Evolutionary conservation across 345 rosid species (phyloP).

Genomic region (Balakata baccata): DNA sequence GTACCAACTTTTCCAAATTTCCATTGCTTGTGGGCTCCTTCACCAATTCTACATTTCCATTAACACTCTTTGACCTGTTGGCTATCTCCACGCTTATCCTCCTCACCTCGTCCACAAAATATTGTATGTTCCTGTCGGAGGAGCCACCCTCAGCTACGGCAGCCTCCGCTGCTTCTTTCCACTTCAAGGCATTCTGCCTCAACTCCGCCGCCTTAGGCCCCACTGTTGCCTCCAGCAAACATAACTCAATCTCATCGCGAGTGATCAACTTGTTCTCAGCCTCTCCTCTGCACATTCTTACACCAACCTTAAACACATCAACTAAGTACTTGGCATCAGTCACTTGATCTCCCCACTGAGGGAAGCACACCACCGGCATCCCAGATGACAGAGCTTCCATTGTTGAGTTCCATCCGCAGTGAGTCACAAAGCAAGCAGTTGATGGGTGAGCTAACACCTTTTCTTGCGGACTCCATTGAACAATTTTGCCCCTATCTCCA

Average conservation of each 20-base stretch:
- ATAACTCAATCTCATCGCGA: conserved; percentile 63
- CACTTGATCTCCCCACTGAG: conserved; percentile 88
- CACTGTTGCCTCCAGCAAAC: conserved; percentile 48
- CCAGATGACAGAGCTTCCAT: conserved; percentile 72
- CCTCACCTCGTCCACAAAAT: conserved; percentile 56
- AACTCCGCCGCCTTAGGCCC: conserved; percentile 59
- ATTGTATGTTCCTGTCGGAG: conserved; percentile 50
- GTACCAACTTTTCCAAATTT: background rate
- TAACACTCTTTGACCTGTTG: background rate
- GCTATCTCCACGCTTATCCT: conserved; percentile 21
- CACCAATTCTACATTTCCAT: background rate
- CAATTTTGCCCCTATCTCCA: conserved; percentile 54
- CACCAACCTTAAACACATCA: conserved; percentile 59
- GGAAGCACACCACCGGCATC: conserved; percentile 62
- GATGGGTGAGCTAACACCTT: conserved; percentile 67
- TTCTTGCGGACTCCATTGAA: conserved; percentile 82
- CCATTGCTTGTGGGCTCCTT: conserved; percentile 6
- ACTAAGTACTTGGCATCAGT: conserved; percentile 63
- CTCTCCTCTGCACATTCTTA: conserved; percentile 66
- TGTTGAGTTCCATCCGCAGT: conserved; percentile 93
- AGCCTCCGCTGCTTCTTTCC: conserved; percentile 63
- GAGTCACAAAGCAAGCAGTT: conserved; percentile 64
- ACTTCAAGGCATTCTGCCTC: conserved; percentile 56
- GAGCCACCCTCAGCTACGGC: conserved; percentile 75
- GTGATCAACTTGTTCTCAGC: conserved; percentile 49